Evolutionary conservation across 805 yeast genomes (phyloP), one percentile per base, ranked within the genome.

Genomic region (Zygosaccharomyces rouxii): DNA sequence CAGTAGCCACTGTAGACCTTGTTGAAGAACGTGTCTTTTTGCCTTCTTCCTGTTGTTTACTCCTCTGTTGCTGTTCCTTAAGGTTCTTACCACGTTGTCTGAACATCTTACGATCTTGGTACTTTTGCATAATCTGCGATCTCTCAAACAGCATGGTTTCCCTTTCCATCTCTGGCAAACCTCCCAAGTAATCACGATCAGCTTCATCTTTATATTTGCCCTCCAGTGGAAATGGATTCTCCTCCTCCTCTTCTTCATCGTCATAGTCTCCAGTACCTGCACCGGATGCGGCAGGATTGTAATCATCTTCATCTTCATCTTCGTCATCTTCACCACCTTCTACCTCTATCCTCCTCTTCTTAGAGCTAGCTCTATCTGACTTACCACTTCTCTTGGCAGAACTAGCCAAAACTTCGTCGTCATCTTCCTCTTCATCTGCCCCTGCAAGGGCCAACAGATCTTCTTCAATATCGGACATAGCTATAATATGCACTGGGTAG

Each of bases 361-460:
- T 71, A 25, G 70, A 58, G 14, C 48, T 56, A 51, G 50, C 49
- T 58, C 54, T 60, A 53, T 57, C 68, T 46, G 63, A 64, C 22
- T 58, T 52, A 14, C 54, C 50, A 7, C 55, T 51, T 49, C 65
- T 63, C 42, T 62, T 64, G 13, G 59, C 50, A 7, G 60, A 54
- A 9, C 59, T 54, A 2, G 64, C 45, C 25, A 59, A 58, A 14
- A 53, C 64, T 28, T 68, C 66, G 23, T 70, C 70, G 40, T 69
- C 74, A 35, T 62, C 68, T 33, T 63, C 67, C 42, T 61, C 68
- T 29, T 78, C 81, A 45, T 76, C 84, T 22, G 77, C 82, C 52
- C 95, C 98, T 44, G 99, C 99, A 60, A 94, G 79, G 18, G 97
- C 98, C 64, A 92, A 79, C 71, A 94, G 78, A 78, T 94, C 99